Base-by-base conservation (phyloP, 495 filamentous ascomycete species). In the Ramalina intermedia region DNA sequence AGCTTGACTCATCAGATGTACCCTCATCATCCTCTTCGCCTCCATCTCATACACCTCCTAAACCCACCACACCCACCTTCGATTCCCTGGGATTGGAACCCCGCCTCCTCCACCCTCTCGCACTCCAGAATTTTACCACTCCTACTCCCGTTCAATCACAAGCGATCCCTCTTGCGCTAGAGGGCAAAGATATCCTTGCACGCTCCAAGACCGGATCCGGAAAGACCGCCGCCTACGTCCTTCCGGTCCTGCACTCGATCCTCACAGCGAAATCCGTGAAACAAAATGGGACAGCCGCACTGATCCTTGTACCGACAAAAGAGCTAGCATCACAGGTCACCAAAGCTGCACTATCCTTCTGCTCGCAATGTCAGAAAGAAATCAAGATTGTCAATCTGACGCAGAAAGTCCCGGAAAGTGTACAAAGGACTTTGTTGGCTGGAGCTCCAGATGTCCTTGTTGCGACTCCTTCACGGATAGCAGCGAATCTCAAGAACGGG, bases 171-270 rank as follows among this genome's bases (percentile, higher is more conserved):
- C 66, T 96, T 40, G 85, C 86, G 24, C 69, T 96, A n/a, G 80
- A 87, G 50, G 91, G 91, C 16, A 83, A 84, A 58, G 89, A 96
- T 73, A 81, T 98, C 48, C 66, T 96, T 40, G 80, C 87, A 45
- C 85, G 85, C 55, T 83, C 90, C 38, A 91, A 87, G 65, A 96
- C 89, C 17, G 89, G 89, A 24, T 91, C 87, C 17, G 90, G 91
- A 41, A 98, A 98, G 68, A 98, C 91, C 5, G 84, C 85, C n/a
- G 91, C 91, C 45, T 98, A 98, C 65, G 70, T 95, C n/a, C 73
- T 96, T 23, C 91, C 91, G 1, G 74, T 95, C 37, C 65, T 96
- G 37, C 82, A 94, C 54, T 69, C 72, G 20, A 85, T 94, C 46
- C 71, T 98, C 11, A 80, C 78, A 56, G 74, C 74, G 46, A 94